Evolutionary conservation across 31 red algal genomes (phyloP).

Genomic region (Odonthalia washingtoniensis): DNA sequence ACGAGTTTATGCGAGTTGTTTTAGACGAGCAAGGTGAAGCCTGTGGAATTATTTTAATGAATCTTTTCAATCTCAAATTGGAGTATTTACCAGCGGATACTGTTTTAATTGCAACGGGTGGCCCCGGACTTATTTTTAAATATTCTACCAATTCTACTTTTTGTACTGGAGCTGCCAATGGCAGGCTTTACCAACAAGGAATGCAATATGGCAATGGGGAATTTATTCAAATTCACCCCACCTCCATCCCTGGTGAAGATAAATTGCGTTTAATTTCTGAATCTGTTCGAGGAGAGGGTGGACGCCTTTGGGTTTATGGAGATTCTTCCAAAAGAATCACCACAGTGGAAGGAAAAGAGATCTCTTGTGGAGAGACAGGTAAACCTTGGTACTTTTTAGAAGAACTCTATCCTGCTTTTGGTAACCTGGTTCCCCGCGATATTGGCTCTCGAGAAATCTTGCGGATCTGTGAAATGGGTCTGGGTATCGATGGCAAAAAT

Average conservation of each 20-base stretch:
- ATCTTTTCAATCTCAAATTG: conserved; percentile 16
- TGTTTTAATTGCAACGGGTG: conserved; percentile 21
- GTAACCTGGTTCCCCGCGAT: conserved; percentile 41
- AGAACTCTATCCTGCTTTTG: conserved; percentile 27
- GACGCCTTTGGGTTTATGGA: conserved; percentile 25
- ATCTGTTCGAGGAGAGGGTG: conserved; percentile 33
- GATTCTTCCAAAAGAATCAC: neutral
- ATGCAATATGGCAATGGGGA: conserved; percentile 15
- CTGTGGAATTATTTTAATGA: conserved; percentile 9
- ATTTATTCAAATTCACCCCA: conserved; percentile 49
- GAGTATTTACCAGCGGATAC: neutral
- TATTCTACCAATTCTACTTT: conserved; percentile 26
- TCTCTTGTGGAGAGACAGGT: conserved; percentile 13
- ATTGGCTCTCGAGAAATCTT: conserved; percentile 22
- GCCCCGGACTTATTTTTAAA: conserved; percentile 24
- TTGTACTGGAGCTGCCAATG: conserved; percentile 14
- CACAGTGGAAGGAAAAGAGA: neutral
- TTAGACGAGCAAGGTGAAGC: conserved; percentile 26
- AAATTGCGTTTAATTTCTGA: conserved; percentile 34
- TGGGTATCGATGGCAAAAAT: neutral
- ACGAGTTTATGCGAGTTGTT: conserved; percentile 28
- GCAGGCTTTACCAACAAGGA: conserved; percentile 18
- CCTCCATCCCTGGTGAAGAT: conserved; percentile 30
- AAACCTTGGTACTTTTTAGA: conserved; percentile 31
- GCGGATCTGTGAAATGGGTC: conserved; percentile 7